Evolutionary conservation across 768 basidiomycete genomes (phyloP), one percentile per base, ranked within the genome.

Genomic region (Suillus fuscotomentosus): DNA sequence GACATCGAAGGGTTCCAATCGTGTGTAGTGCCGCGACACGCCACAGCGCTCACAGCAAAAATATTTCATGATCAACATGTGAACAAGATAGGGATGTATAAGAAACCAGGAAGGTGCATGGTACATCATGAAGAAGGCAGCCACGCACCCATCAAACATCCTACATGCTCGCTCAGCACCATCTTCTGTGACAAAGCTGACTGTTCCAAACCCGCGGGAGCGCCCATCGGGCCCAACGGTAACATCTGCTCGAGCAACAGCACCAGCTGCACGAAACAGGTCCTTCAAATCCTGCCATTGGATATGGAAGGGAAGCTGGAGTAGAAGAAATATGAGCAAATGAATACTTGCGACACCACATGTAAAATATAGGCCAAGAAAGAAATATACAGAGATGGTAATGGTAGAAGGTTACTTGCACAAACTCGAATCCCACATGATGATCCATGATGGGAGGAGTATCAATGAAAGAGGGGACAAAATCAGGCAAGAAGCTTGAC

Each of bases 271-370:
- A 34, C 96, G 87, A 73, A 98, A 97, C 5, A 98, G 83, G 76
- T 98, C 96, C 77, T 99, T 98, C 51, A 99, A 83, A 73, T 99
- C 97, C 77, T 98, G 97, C 97, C 97, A 99, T 78, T 95, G 94
- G 69, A 90, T 91, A 70, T 95, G 94, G 77, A 95, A 95, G 0
- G 94, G 94, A 17, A 96, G 85, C 93, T 95, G 65, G 20, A 17
- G 39, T 41, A 15, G 39, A 59, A 65, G 10, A 60, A 50, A 51
- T 5, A 42, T 63, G 11, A 43, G 36, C 20, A 38, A 24, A 39
- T 27, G 43, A 20, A n/a, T 15, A 41, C 42, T 61, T 41, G 8
- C 48, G 14, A 43, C 3, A 65, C 15, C 36, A 36, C 6, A 53
- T 31, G 51, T 22, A 54, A 38, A 14, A 60, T 36, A 20, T 48